phyloP scores from a whole-genome alignment of 768 basidiomycete species.

The Rhodotorula kratochvilovae region DNA sequence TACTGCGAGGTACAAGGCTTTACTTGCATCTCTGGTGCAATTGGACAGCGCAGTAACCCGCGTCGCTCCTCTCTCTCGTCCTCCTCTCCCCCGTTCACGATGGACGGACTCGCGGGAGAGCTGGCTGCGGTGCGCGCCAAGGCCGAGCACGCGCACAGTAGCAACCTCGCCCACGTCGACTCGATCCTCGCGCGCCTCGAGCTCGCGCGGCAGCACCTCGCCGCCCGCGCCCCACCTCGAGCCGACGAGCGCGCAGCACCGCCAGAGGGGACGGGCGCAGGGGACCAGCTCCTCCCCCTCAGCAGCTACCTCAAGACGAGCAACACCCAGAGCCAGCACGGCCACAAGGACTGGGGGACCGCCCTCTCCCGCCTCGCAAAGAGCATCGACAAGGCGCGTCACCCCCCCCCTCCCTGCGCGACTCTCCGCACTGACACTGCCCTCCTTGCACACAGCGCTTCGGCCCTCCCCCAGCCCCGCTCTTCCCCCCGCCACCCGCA shows the following conservation, averaged over 20 bases:
- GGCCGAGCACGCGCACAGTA: not conserved
- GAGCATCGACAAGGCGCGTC: conserved; percentile 77
- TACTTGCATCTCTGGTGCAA: not conserved
- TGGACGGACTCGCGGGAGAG: conserved; percentile 11
- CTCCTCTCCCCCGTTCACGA: not conserved
- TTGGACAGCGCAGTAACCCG: not conserved
- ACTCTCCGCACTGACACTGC: no score
- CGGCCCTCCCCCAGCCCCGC: conserved; percentile 11
- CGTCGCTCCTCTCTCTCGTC: not conserved
- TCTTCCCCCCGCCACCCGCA: conserved; percentile 23
- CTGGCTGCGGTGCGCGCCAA: not conserved
- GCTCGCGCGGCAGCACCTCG: conserved; percentile 16
- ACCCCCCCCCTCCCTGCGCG: not conserved
- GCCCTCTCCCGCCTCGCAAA: conserved; percentile 75
- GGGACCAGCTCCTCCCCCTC: conserved; percentile 17
- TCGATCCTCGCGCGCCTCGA: conserved; percentile 29
- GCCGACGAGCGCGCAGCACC: no score
- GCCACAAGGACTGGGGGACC: conserved; percentile 81
- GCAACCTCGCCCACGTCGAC: conserved; percentile 9
- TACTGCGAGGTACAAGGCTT: not conserved
- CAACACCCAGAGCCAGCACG: conserved; percentile 58
- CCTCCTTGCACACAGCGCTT: not conserved
- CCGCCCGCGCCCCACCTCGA: not conserved
- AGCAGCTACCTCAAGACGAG: conserved; percentile 16
- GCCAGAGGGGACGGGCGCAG: not conserved